phyloP scores from a whole-genome alignment of 148 eudicot genomes.

The Nepenthes gracilis region DNA sequence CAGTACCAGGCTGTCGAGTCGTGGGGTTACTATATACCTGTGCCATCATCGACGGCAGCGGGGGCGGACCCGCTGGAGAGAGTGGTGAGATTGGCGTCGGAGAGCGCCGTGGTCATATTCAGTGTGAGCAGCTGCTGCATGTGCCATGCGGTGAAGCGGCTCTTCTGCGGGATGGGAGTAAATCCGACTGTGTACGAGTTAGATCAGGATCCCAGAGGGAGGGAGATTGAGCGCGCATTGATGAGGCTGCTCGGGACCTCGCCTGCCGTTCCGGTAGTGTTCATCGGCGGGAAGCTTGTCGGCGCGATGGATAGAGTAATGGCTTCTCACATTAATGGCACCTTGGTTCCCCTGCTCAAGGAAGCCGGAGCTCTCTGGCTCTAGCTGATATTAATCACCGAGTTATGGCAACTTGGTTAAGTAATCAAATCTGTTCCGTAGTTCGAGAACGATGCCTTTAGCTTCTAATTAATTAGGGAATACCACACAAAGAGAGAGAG shows the following conservation, averaged over 20 bases:
- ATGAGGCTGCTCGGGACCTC: slow-evolving; percentile 8
- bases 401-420: no score
- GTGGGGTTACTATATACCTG: slow-evolving; percentile 1
- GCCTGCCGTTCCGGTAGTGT: slow-evolving; percentile 9
- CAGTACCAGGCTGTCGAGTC: slow-evolving; percentile 7
- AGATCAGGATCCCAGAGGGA: slow-evolving; percentile 27
- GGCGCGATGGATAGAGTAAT: slow-evolving; percentile 17
- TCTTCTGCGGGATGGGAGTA: slow-evolving; percentile 35
- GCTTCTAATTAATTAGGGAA: neutral
- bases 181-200: slow-evolving; percentile 33
- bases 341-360: slow-evolving; percentile 16
- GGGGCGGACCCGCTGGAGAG: slow-evolving; percentile 16
- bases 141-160: slow-evolving; percentile 40
- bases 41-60: neutral
- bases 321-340: slow-evolving; percentile 19
- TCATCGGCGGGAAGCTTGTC: slow-evolving; percentile 16
- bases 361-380: slow-evolving; percentile 7
- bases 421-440: no score
- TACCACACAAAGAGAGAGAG: neutral
- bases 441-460: no score
- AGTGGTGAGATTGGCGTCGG: slow-evolving; percentile 19
- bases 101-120: slow-evolving; percentile 46
- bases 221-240: slow-evolving; percentile 22
- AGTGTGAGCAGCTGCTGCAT: slow-evolving; percentile 34
- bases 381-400: neutral